These are phyloP conservation scores for Neopestalotiopsis rosae DNA, from an alignment of 2,329 filamentous ascomycete genomes.

Conservation along the genomic window DNA sequence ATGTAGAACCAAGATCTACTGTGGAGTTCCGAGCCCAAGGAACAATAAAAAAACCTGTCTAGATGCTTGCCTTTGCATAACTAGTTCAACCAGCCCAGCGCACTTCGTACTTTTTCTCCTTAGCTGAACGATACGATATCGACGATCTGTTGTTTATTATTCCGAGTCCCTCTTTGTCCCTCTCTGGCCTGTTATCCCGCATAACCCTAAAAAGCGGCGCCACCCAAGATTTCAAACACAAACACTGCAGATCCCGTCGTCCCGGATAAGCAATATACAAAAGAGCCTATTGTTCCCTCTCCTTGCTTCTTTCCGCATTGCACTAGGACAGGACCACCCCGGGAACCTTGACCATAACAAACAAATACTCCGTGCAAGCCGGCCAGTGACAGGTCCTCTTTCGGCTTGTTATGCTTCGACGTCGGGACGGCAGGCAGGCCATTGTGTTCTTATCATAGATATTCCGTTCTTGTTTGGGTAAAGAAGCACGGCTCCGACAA, in stretches of 20 bases:
- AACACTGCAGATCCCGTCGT: neutral
- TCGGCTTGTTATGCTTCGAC: neutral
- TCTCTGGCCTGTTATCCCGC: neutral
- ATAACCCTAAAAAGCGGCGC: neutral
- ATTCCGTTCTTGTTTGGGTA: too few relatives aligned
- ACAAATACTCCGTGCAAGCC: neutral
- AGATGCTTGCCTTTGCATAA: constrained; percentile 1
- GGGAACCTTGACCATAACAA: neutral
- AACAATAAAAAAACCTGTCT: neutral
- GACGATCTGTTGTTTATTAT: neutral
- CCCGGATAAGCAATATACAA: neutral
- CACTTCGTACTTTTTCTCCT: neutral
- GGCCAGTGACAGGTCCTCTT: neutral
- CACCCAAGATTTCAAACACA: neutral
- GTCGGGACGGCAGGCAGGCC: neutral
- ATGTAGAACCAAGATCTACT: neutral
- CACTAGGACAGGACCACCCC: neutral
- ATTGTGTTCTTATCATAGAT: neutral
- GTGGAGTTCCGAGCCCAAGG: neutral
- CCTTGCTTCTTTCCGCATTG: neutral
- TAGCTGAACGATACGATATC: neutral
- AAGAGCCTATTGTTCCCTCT: neutral
- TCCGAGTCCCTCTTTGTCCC: too few relatives aligned
- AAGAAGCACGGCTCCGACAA: too few relatives aligned
- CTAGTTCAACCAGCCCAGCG: neutral